phyloP scores from a whole-genome alignment of 345 rosid genomes.

The Gossypium herbaceum region DNA sequence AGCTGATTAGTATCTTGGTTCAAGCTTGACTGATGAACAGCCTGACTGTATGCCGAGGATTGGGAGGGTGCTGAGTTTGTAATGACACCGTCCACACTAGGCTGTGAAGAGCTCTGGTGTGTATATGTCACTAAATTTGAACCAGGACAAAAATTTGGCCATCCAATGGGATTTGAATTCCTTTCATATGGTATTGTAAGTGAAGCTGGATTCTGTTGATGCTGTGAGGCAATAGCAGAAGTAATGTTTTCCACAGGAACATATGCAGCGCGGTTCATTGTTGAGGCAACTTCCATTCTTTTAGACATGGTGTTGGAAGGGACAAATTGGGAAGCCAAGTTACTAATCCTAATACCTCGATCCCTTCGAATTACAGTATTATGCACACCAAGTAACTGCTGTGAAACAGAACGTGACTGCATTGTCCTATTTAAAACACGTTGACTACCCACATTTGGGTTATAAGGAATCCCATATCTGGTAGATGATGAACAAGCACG shows the following conservation, averaged over 20 bases:
- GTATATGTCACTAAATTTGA: conserved; percentile 18
- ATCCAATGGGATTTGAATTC: conserved; percentile 15
- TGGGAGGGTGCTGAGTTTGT: conserved; percentile 16
- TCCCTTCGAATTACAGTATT: conserved; percentile 29
- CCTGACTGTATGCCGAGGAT: conserved; percentile 19
- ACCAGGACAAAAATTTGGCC: conserved; percentile 15
- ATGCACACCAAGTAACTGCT: conserved; percentile 27
- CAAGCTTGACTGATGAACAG: conserved; percentile 17
- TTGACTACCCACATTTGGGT: conserved; percentile 26
- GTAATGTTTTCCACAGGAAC: conserved; percentile 19
- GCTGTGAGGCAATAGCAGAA: conserved; percentile 12
- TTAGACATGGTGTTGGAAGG: conserved; percentile 28
- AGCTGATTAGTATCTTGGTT: conserved; percentile 11
- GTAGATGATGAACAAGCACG: conserved; percentile 46
- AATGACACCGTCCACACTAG: conserved; percentile 7
- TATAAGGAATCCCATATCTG: conserved; percentile 25
- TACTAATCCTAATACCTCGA: conserved; percentile 27
- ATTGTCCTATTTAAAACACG: conserved; percentile 18
- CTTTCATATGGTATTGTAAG: conserved; percentile 14
- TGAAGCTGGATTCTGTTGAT: conserved; percentile 14
- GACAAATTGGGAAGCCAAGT: conserved; percentile 25
- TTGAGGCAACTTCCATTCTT: conserved; percentile 19
- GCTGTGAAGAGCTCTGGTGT: conserved; percentile 19
- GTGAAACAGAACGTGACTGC: conserved; percentile 20
- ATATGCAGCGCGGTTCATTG: conserved; percentile 14